Percentiles rank a stretch among this genome's conserved stretches.
Conservation (phyloP, 139 green algal species). For the Diplosphaera chodatii region DNA sequence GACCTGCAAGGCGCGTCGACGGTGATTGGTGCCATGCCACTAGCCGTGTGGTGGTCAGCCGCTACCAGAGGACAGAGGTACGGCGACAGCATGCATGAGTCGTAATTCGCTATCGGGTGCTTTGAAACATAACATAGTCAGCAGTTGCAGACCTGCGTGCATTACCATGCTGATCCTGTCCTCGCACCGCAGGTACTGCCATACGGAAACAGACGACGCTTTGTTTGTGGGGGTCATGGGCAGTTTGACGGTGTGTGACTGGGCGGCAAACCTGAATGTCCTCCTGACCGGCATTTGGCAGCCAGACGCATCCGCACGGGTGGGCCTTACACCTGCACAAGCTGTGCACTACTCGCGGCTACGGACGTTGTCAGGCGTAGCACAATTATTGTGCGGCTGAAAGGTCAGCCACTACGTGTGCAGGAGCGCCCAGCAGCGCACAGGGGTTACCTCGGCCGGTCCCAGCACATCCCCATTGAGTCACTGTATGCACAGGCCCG, state of each 20-base stretch:
- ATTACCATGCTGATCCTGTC: too few species aligned
- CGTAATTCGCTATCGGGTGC: too few species aligned
- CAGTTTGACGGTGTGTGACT: slow-evolving; percentile 8
- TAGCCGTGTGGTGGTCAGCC: not conserved
- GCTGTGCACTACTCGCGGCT: too few species aligned
- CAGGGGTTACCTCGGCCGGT: slow-evolving; percentile 52
- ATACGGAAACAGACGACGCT: slow-evolving; percentile 30
- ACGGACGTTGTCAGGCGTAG: too few species aligned
- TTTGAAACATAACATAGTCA: too few species aligned
- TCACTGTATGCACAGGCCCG: slow-evolving; percentile 46
- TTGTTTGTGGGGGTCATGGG: slow-evolving; percentile 68
- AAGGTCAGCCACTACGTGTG: too few species aligned
- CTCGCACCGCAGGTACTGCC: slow-evolving; percentile 46
- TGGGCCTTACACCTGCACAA: not conserved
- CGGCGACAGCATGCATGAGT: too few species aligned
- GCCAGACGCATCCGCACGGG: too few species aligned
- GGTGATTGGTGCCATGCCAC: too few species aligned
- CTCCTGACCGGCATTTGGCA: not conserved
- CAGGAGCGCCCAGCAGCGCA: slow-evolving; percentile 32
- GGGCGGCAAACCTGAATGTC: not conserved
- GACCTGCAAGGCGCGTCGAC: not conserved
- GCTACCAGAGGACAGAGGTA: not conserved
- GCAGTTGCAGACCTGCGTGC: too few species aligned
- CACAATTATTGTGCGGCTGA: too few species aligned
- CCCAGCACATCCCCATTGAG: slow-evolving; percentile 37